These are phyloP conservation scores for Solanum rostratum DNA, from an alignment of 257 asterid species.

Conservation along the genomic window DNA sequence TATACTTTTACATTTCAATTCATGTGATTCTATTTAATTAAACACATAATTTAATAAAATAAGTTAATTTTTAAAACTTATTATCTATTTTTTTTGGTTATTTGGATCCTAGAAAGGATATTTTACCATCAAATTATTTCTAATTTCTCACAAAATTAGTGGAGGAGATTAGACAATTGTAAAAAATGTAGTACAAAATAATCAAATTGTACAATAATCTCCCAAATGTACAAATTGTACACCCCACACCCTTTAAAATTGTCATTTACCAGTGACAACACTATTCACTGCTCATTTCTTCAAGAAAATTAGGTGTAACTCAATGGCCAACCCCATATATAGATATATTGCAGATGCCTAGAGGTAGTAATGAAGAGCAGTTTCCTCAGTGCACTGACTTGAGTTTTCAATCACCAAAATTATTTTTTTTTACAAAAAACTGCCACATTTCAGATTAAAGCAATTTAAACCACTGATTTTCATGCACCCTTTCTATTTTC, in stretches of 20 bases:
- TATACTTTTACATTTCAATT: no score
- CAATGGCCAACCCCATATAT: neutral
- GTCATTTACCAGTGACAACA: neutral
- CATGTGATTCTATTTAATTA: no score
- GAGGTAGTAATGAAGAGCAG: neutral
- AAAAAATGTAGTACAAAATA: neutral
- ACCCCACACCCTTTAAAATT: neutral
- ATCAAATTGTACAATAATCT: neutral
- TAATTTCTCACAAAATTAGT: neutral
- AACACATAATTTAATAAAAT: no score
- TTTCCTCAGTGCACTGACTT: neutral
- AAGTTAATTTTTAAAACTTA: no score
- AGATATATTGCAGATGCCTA: neutral
- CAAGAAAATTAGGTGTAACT: neutral
- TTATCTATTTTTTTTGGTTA: no score
- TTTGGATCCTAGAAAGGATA: neutral
- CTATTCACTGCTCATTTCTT: neutral
- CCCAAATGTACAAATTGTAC: neutral
- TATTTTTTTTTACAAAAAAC: neutral
- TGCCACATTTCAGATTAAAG: neutral
- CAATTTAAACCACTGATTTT: constrained; percentile 18
- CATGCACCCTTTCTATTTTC: constrained; percentile 14
- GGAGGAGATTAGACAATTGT: neutral
- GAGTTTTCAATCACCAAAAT: neutral
- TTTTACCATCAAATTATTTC: neutral